phyloP scores from a whole-genome alignment of 768 basidiomycete species.

The Pleurotus djamor region DNA sequence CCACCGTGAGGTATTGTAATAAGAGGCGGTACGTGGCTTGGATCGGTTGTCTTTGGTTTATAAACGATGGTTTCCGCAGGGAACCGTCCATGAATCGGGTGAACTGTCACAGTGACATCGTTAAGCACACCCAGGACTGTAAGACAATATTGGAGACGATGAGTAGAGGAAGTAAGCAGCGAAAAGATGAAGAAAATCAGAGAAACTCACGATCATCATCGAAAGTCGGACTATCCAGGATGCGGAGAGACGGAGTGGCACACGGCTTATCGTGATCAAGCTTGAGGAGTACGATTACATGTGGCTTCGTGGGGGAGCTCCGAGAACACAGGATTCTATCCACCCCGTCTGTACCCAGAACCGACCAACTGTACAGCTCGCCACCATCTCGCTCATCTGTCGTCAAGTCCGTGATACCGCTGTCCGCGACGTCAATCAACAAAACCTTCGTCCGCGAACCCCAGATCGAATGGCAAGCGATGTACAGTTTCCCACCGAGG shows the following conservation, averaged over 20 bases:
- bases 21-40: slow-evolving; percentile 30
- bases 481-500: slow-evolving; percentile 14
- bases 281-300: slow-evolving; percentile 48
- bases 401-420: slow-evolving; percentile 42
- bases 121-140: no score
- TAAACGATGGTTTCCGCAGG: slow-evolving; percentile 42
- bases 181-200: background rate
- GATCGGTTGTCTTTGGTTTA: slow-evolving; percentile 20
- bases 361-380: slow-evolving; percentile 46
- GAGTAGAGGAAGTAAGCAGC: background rate
- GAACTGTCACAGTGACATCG: no score
- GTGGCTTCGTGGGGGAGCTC: slow-evolving; percentile 45
- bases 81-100: slow-evolving; percentile 38
- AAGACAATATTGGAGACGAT: slow-evolving; percentile 26
- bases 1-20: slow-evolving; percentile 63
- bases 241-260: slow-evolving; percentile 22
- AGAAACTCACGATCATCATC: slow-evolving; percentile 34
- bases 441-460: slow-evolving; percentile 52
- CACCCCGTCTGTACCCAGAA: slow-evolving; percentile 46
- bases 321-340: slow-evolving; percentile 43
- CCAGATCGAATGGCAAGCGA: slow-evolving; percentile 53
- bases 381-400: slow-evolving; percentile 22
- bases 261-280: slow-evolving; percentile 19
- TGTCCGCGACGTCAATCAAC: slow-evolving; percentile 37
- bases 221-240: slow-evolving; percentile 42